Percentiles rank a stretch among this genome's conserved stretches.
phyloP scores from a whole-genome alignment of 164 flowering plant species.

The Magnolia officinalis region DNA sequence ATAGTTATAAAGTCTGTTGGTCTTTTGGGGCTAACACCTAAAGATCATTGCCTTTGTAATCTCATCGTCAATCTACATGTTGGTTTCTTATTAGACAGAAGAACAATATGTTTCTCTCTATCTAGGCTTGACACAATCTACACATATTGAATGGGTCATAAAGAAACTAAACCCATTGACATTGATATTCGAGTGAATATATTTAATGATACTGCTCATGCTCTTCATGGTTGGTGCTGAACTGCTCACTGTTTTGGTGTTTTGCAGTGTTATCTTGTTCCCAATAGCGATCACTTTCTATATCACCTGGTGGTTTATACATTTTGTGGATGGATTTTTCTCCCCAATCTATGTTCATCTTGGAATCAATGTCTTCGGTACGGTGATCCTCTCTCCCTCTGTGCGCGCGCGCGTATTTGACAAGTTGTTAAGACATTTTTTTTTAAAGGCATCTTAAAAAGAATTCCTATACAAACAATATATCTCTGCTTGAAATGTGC shows the following conservation, averaged over 20 bases:
- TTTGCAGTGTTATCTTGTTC: conserved; percentile 73
- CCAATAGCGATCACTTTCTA: conserved; percentile 81
- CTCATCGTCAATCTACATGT: too few species aligned
- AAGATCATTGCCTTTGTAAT: too few species aligned
- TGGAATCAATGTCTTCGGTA: conserved; percentile 75
- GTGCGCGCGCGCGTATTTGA: not conserved
- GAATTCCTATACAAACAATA: too few species aligned
- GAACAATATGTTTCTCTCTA: too few species aligned
- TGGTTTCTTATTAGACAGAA: too few species aligned
- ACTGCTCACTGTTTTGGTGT: conserved; percentile 7
- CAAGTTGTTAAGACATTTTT: not conserved
- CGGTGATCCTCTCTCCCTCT: conserved; percentile 14
- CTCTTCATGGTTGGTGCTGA: conserved; percentile 1
- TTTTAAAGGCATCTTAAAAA: too few species aligned
- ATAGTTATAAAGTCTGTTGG: too few species aligned
- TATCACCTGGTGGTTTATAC: conserved; percentile 84
- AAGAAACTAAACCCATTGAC: too few species aligned
- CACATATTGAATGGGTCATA: too few species aligned
- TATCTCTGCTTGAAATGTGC: too few species aligned
- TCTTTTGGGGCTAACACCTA: too few species aligned
- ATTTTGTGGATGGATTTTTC: conserved; percentile 76
- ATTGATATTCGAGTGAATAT: not conserved
- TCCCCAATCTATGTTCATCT: conserved; percentile 80
- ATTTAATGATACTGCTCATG: not conserved
- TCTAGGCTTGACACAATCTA: too few species aligned